These are phyloP conservation scores for Populus nigra DNA, from an alignment of 345 rosid genomes.

Conservation along the genomic window DNA sequence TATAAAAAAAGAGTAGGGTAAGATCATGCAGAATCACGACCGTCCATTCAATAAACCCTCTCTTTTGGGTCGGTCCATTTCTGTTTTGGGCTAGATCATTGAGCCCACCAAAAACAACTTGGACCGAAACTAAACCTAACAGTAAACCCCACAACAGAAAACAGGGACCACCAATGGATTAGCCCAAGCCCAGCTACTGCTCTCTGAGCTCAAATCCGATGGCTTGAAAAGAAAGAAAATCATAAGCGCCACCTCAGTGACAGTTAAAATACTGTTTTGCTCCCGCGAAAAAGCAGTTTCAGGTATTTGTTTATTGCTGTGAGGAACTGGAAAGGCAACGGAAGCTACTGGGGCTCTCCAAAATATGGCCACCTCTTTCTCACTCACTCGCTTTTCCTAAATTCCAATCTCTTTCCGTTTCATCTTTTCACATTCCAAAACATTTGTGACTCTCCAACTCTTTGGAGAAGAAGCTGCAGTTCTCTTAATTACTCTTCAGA, in stretches of 20 bases:
- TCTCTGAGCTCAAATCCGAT: not conserved
- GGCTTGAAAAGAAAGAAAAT: conserved; percentile 5
- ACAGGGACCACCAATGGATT: not conserved
- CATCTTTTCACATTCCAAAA: conserved; percentile 1
- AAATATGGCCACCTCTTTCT: not conserved
- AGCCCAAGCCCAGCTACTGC: conserved; percentile 14
- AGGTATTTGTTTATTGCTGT: conserved; percentile 42
- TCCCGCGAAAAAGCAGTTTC: conserved; percentile 52
- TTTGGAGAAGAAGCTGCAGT: not conserved
- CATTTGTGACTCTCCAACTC: conserved; percentile 3
- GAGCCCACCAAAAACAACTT: not conserved
- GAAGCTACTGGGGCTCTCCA: conserved; percentile 35
- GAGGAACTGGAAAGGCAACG: conserved; percentile 61
- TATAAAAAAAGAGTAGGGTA: not conserved
- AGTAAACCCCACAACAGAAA: not conserved
- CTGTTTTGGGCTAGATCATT: not conserved
- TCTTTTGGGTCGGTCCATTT: not conserved
- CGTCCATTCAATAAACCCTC: no score
- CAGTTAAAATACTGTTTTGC: conserved; percentile 43
- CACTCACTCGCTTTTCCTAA: conserved; percentile 9
- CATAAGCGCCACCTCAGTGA: conserved; percentile 31
- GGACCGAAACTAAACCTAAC: not conserved
- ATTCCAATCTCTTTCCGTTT: conserved; percentile 4
- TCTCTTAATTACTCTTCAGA: not conserved
- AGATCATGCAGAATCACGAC: not conserved